Base-by-base conservation (phyloP, 1,139 yeast species). In the Saccharomycopsis phalli region DNA sequence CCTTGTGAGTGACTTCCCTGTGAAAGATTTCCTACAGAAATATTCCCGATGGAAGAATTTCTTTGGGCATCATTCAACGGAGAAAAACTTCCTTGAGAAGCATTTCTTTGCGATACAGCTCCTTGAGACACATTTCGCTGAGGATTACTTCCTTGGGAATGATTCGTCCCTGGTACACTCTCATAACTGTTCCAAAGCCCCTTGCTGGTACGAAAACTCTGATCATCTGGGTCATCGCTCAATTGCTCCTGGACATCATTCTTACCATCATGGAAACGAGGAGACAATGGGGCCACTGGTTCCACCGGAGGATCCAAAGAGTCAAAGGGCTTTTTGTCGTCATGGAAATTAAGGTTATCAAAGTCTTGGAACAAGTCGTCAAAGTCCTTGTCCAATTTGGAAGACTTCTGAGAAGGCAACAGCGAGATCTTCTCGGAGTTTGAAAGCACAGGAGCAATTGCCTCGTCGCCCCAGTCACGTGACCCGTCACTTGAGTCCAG, bases 281-380 rank as follows among this genome's bases (percentile, higher is more conserved):
- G 33, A 7, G 33, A 30, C 13, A 30, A 30, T 8, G 33, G 33
- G 17, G 33, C 33, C 20, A 30, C 33, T 8, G 33, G 33, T 16
- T 30, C 33, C n/a, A 30, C n/a, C n/a, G n/a, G n/a, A n/a, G n/a
- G n/a, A n/a, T 17, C 11, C 31, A 7, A 6, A 22, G 10, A 7
- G 13, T 28, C 31, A 6, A 28, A 6, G 19, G 6, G 6, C 7
- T 13, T n/a, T 30, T 30, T 13, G 4, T 30, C 33, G 11, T 30
- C 21, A 5, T 14, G 14, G 4, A 44, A 39, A 11, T 30, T 20
- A 4, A 44, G 25, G 27, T 37, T 36, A 20, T 44, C 45, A 30
- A 44, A 44, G 22, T 44, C 46, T 14, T 44, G 40, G 26, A 44
- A 44, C 29, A 44, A 36, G 19, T 44, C 41, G 16, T 44, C 37